A percentile compares a stretch with the other conserved stretches of the same genome.
These are phyloP conservation scores for Amanita pseudoporphyria DNA, from an alignment of 768 basidiomycete species.

Conservation along the genomic window DNA sequence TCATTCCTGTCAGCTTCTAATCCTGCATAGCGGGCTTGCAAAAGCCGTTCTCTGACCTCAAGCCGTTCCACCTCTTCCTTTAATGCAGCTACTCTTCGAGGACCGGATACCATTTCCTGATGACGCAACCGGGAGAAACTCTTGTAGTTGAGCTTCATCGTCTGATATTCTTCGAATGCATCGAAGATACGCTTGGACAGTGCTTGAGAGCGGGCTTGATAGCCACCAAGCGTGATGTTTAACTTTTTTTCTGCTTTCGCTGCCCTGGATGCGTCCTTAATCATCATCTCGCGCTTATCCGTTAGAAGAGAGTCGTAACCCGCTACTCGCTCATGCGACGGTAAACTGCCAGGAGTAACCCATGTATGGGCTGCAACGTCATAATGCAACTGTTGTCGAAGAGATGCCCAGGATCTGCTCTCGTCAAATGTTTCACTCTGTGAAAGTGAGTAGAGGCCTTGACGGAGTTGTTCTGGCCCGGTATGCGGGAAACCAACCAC, in stretches of 20 bases:
- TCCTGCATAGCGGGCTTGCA: constrained; percentile 84
- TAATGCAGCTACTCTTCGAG: constrained; percentile 66
- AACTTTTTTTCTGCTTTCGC: constrained; percentile 89
- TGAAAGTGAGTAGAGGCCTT: constrained; percentile 58
- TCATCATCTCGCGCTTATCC: constrained; percentile 59
- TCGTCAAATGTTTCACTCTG: constrained; percentile 55
- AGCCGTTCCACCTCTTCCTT: constrained; percentile 82
- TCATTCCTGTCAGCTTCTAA: constrained; percentile 63
- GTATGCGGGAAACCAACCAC: constrained; percentile 82
- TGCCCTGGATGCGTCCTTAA: constrained; percentile 71
- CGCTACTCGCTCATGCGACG: constrained; percentile 45
- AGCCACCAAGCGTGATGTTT: constrained; percentile 81
- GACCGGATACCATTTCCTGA: constrained; percentile 70
- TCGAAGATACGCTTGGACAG: constrained; percentile 54
- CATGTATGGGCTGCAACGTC: constrained; percentile 47
- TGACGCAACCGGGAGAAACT: constrained; percentile 67
- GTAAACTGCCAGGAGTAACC: constrained; percentile 57
- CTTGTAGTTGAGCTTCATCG: constrained; percentile 60
- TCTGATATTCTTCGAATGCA: constrained; percentile 63
- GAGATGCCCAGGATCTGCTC: constrained; percentile 59
- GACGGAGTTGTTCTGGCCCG: constrained; percentile 65
- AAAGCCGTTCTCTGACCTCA: constrained; percentile 60
- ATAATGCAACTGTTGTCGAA: constrained; percentile 54
- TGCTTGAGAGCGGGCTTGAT: constrained; percentile 64
- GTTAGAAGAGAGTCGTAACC: constrained; percentile 58